Base-by-base conservation (phyloP, 1,284 basidiomycete genomes). In the Phellinidium pouzarii region DNA sequence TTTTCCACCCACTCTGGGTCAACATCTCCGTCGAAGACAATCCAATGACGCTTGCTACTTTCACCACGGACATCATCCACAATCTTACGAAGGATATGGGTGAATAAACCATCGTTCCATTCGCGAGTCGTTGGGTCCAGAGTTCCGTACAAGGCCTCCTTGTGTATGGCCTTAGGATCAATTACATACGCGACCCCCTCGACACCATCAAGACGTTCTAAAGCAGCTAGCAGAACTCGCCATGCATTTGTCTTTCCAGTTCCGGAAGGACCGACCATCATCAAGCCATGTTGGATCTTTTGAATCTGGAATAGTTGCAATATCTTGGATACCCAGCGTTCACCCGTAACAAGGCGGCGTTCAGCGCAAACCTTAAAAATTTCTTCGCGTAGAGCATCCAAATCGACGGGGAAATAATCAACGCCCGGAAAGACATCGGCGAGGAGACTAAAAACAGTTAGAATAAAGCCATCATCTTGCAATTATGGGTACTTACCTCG, bases 1-100 rank as follows among this genome's bases (percentile, higher is more conserved):
- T 99, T 99, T 71, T 99, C 97, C 5, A 99, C 96, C 97, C 96
- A 99, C 70, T 99, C 96, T 0, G 96, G 96, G 75, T 99, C 97
- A 48, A 99, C 95, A 65, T 99, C 96, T 55, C 96, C 96, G 64
- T 99, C 96, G 60, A 99, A 99, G 58, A 99, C 91, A 63, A 99
- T 99, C 96, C 96, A 99, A 66, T 99, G 96, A 20, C 95, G 78
- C 73, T 97, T 98, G 26, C 82, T 77, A 66, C 93, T 96, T 71
- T 98, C 97, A 26, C 96, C 96, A 64, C 96, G 91, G 31, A 98
- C 94, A 64, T 99, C 94, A 65, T 99, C 96, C 53, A 98, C 91
- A 58, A 99, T 99, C 70, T 96, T 98, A 47, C 97, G 86, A 54
- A 99, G 75, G 43, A 98, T 91, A 66, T 97, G 93, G 0, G 97